Evolutionary conservation across 768 basidiomycete genomes (phyloP).

Genomic region (Mycena alexandri): DNA sequence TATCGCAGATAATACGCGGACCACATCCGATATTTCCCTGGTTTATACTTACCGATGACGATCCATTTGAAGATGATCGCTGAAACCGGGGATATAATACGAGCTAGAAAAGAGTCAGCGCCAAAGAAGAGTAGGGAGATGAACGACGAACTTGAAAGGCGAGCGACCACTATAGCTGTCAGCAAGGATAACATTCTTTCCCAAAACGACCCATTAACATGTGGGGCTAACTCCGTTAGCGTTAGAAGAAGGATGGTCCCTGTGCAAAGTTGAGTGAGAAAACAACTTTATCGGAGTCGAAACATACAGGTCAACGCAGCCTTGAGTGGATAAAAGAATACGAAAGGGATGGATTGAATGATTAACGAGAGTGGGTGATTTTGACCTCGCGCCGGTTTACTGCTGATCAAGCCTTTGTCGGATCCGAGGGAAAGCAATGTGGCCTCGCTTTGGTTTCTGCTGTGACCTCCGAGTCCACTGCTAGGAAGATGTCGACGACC

Average conservation of each 20-base stretch:
- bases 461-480: background rate
- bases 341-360: slow-evolving; percentile 56
- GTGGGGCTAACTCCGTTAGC: slow-evolving; percentile 50
- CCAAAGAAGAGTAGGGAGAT: background rate
- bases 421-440: slow-evolving; percentile 15
- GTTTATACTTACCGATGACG: slow-evolving; percentile 57
- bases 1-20: slow-evolving; percentile 32
- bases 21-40: slow-evolving; percentile 52
- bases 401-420: slow-evolving; percentile 42
- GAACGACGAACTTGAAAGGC: slow-evolving; percentile 40
- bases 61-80: slow-evolving; percentile 62
- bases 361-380: slow-evolving; percentile 54
- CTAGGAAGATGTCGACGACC: background rate
- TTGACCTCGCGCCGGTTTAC: slow-evolving; percentile 41
- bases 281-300: no score
- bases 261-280: no score
- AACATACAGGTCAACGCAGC: slow-evolving; percentile 52
- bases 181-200: slow-evolving; percentile 51
- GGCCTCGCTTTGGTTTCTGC: background rate
- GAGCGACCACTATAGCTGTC: slow-evolving; percentile 49
- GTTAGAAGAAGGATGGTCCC: slow-evolving; percentile 54
- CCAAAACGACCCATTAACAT: slow-evolving; percentile 49
- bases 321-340: slow-evolving; percentile 61
- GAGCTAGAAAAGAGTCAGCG: slow-evolving; percentile 25
- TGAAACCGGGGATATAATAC: slow-evolving; percentile 53